A percentile compares a stretch with the other conserved stretches of the same genome.
Evolutionary conservation across 202 grass and related monocot genomes (phyloP).

Genomic region (Digitaria exilis): DNA sequence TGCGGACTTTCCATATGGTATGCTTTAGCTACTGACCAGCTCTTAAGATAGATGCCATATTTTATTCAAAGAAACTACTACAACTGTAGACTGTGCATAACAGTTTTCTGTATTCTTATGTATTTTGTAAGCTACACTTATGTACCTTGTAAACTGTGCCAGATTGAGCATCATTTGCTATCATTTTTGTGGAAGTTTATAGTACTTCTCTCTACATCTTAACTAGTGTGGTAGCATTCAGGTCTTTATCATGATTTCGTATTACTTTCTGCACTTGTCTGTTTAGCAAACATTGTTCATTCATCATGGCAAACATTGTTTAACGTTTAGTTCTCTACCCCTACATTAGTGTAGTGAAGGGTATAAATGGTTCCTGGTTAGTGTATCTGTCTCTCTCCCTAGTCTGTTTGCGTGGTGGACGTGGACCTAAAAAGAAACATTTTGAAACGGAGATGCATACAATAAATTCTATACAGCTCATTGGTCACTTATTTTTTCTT

Average conservation of each 20-base stretch:
- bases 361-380: neutral
- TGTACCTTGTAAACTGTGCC: neutral
- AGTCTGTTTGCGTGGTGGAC: neutral
- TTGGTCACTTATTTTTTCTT: slow-evolving; percentile 13
- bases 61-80: neutral
- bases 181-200: neutral
- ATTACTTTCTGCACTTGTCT: neutral
- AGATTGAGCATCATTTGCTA: neutral
- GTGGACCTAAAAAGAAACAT: neutral
- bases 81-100: slow-evolving; percentile 5
- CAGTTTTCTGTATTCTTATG: neutral
- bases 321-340: neutral
- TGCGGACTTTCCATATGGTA: slow-evolving; percentile 32
- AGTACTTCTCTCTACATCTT: neutral
- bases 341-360: neutral
- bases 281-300: neutral
- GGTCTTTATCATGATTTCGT: slow-evolving; percentile 4
- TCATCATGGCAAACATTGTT: neutral
- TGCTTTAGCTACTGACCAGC: neutral
- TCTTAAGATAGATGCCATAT: neutral
- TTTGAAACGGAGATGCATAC: neutral
- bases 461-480: neutral
- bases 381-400: neutral
- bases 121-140: neutral
- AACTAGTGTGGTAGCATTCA: neutral